These are phyloP conservation scores for Aspergillus ibericus DNA, from an alignment of 2,329 filamentous ascomycete species.

Conservation along the genomic window DNA sequence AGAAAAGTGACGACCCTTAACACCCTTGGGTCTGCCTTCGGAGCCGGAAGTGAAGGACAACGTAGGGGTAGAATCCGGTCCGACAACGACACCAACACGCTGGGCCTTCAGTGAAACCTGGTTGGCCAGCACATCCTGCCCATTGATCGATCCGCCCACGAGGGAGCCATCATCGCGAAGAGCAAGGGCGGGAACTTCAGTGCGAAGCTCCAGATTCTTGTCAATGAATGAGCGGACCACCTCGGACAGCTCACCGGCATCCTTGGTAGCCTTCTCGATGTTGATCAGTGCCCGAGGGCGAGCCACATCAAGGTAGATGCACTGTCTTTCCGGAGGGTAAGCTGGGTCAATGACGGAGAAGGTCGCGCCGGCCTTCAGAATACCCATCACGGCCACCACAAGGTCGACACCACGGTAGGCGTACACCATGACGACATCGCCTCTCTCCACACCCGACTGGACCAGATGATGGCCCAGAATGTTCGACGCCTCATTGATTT, in stretches of 20 bases:
- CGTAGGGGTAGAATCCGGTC: constrained; percentile 79
- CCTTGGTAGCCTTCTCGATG: constrained; percentile 70
- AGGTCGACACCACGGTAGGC: constrained; percentile 79
- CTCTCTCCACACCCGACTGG: constrained; percentile 68
- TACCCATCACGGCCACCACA: constrained; percentile 78
- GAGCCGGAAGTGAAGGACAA: constrained; percentile 71
- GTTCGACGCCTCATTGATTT: constrained; percentile 85
- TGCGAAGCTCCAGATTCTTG: constrained; percentile 69
- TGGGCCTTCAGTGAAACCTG: constrained; percentile 55
- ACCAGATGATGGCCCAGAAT: constrained; percentile 76
- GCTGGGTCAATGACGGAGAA: constrained; percentile 71
- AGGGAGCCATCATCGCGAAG: constrained; percentile 71
- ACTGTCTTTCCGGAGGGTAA: constrained; percentile 78
- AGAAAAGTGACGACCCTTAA: constrained; percentile 82
- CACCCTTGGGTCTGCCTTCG: constrained; percentile 82
- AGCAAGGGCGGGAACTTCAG: constrained; percentile 71
- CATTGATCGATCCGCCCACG: constrained; percentile 65
- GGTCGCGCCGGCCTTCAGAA: constrained; percentile 59
- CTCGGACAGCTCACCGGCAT: constrained; percentile 63
- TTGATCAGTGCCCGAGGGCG: constrained; percentile 70
- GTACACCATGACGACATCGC: constrained; percentile 92
- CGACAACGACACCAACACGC: constrained; percentile 72
- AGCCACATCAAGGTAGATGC: constrained; percentile 79
- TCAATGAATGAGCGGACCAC: constrained; percentile 68
- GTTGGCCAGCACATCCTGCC: constrained; percentile 65